Conservation (phyloP, 352 stramenopile species). For the Peronospora belbahrii region DNA sequence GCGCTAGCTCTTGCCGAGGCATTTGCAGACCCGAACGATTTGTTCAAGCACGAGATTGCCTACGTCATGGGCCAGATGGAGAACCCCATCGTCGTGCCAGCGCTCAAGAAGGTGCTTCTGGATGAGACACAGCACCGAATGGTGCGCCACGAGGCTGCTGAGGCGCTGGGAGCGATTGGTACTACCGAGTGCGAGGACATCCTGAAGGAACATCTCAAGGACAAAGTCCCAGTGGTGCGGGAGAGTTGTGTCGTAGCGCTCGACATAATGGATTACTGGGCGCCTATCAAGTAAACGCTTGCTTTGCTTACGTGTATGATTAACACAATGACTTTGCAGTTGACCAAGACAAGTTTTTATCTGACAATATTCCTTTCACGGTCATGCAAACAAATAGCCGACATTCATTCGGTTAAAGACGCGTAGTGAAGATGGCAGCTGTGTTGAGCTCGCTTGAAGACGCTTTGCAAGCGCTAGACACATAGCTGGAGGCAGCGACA, state of each 20-base stretch:
- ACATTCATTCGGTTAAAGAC: constrained; percentile 50
- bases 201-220: constrained; percentile 62
- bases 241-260: constrained; percentile 95
- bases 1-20: constrained; percentile 65
- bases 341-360: neutral
- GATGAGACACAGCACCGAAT: constrained; percentile 92
- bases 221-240: constrained; percentile 84
- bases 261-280: constrained; percentile 96
- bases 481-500: constrained; percentile 29
- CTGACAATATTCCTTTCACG: neutral
- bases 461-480: constrained; percentile 27
- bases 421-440: constrained; percentile 43
- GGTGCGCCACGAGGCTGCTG: constrained; percentile 96
- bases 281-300: constrained; percentile 35
- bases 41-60: constrained; percentile 89
- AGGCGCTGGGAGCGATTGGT: constrained; percentile 95
- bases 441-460: constrained; percentile 33
- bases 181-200: constrained; percentile 88
- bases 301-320: constrained; percentile 9
- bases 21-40: constrained; percentile 69
- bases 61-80: constrained; percentile 94
- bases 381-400: constrained; percentile 51
- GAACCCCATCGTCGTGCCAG: constrained; percentile 75
- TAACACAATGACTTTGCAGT: constrained; percentile 22
- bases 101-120: constrained; percentile 86